Conservation (phyloP, 2,329 filamentous ascomycete species). For the Aspergillus phoenicis region DNA sequence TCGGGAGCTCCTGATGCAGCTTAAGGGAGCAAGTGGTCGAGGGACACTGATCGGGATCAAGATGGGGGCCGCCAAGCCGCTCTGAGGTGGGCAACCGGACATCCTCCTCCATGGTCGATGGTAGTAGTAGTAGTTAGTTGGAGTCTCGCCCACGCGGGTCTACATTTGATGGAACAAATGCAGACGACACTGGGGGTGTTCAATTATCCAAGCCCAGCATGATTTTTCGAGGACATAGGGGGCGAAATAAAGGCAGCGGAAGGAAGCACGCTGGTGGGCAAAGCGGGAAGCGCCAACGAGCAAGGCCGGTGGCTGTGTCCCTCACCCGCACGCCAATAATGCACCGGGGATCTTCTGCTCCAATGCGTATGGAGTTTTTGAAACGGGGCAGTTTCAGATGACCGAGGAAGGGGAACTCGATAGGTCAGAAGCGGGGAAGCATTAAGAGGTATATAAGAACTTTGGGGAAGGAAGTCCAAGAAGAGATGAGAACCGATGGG, state of each 20-base stretch:
- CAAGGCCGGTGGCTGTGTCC: constrained; percentile 26
- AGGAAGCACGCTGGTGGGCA: constrained; percentile 12
- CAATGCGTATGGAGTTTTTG: neutral
- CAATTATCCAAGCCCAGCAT: constrained; percentile 23
- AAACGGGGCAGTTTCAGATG: constrained; percentile 6
- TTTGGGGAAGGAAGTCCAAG: too few relatives aligned
- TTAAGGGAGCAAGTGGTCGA: constrained; percentile 4
- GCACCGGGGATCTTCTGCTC: constrained; percentile 19
- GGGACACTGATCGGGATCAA: constrained; percentile 11
- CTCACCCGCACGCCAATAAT: constrained; percentile 10
- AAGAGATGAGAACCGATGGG: neutral
- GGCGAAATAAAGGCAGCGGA: constrained; percentile 4
- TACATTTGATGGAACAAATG: constrained; percentile 22
- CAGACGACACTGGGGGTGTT: constrained; percentile 13
- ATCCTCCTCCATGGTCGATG: constrained; percentile 30
- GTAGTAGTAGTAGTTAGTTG: neutral
- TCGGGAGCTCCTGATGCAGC: constrained; percentile 11
- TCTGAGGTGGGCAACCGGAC: constrained; percentile 22
- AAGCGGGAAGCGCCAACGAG: constrained; percentile 18
- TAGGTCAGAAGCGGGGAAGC: neutral
- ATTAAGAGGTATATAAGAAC: neutral
- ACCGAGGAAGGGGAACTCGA: neutral
- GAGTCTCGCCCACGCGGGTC: constrained; percentile 13
- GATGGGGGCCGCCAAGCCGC: constrained; percentile 17
- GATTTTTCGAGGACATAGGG: constrained; percentile 13